phyloP scores from a whole-genome alignment of 805 yeast genomes.

The Ogataea allantospora region DNA sequence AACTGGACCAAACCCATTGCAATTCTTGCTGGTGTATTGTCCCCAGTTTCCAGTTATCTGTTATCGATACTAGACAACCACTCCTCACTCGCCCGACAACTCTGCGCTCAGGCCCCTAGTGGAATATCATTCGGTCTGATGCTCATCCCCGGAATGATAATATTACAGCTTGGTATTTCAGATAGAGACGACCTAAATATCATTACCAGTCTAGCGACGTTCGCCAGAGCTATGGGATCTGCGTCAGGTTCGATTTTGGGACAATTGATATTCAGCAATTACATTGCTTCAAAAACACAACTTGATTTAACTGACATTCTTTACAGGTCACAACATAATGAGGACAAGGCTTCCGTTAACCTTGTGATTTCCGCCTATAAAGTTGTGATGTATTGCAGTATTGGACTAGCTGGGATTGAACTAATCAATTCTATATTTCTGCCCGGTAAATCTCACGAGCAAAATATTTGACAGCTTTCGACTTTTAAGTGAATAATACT shows the following conservation, averaged over 20 bases:
- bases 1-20: slow-evolving; percentile 42
- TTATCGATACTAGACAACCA: slow-evolving; percentile 40
- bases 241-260: slow-evolving; percentile 45
- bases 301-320: slow-evolving; percentile 5
- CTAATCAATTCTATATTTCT: slow-evolving; percentile 14
- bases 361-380: slow-evolving; percentile 19
- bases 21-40: slow-evolving; percentile 38
- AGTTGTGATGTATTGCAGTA: slow-evolving; percentile 19
- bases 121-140: slow-evolving; percentile 50
- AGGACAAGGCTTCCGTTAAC: background rate
- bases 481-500: too few species aligned
- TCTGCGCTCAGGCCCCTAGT: slow-evolving; percentile 45
- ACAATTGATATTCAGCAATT: slow-evolving; percentile 37
- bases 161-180: slow-evolving; percentile 48
- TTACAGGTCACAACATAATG: slow-evolving; percentile 2
- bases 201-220: slow-evolving; percentile 46
- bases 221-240: slow-evolving; percentile 47
- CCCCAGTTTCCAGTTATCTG: slow-evolving; percentile 46
- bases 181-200: slow-evolving; percentile 46
- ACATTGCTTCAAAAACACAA: slow-evolving; percentile 8
- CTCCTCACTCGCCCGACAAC: slow-evolving; percentile 36
- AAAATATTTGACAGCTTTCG: background rate
- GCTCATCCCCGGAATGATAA: slow-evolving; percentile 44
- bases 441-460: background rate
- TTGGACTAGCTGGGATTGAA: slow-evolving; percentile 21